These are phyloP conservation scores for Pichia sp. DNA, from an alignment of 1,139 yeast species.

Conservation along the genomic window DNA sequence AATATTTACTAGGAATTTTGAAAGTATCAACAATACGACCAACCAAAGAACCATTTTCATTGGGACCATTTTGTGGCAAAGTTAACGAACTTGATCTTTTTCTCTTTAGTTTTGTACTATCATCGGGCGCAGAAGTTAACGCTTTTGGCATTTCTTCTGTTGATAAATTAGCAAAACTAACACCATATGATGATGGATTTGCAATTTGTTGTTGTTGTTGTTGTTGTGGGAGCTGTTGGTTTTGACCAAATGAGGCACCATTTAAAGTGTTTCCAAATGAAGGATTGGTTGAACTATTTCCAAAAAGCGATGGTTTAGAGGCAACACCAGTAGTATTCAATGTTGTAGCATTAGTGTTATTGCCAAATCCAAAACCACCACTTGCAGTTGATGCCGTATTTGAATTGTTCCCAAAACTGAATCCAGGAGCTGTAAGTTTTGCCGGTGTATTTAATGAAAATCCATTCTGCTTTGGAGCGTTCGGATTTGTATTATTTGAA, in stretches of 20 bases:
- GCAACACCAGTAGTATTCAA: constrained; percentile 9
- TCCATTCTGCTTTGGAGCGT: constrained; percentile 1
- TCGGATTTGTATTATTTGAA: not conserved
- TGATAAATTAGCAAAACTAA: constrained; percentile 15
- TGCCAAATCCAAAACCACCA: not conserved
- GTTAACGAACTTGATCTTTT: constrained; percentile 21
- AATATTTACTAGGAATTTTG: constrained; percentile 18
- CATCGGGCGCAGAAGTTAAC: constrained; percentile 18
- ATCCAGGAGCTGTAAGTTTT: not conserved
- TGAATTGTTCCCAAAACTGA: not conserved
- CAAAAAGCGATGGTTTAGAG: constrained; percentile 23
- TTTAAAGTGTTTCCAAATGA: constrained; percentile 5
- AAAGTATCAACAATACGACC: constrained; percentile 22
- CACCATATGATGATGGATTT: constrained; percentile 21
- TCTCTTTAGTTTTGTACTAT: constrained; percentile 16
- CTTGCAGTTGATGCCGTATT: not conserved
- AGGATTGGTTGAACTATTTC: constrained; percentile 20
- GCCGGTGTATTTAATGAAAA: not conserved
- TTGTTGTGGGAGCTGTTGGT: constrained; percentile 16
- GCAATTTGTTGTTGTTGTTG: constrained; percentile 16
- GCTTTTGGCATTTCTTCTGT: constrained; percentile 27
- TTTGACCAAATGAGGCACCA: constrained; percentile 10
- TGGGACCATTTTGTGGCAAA: constrained; percentile 2
- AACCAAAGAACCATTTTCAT: constrained; percentile 18
- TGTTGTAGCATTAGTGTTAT: not conserved